Conservation (phyloP, 2,329 filamentous ascomycete species). For the Penicillium oxalicum region DNA sequence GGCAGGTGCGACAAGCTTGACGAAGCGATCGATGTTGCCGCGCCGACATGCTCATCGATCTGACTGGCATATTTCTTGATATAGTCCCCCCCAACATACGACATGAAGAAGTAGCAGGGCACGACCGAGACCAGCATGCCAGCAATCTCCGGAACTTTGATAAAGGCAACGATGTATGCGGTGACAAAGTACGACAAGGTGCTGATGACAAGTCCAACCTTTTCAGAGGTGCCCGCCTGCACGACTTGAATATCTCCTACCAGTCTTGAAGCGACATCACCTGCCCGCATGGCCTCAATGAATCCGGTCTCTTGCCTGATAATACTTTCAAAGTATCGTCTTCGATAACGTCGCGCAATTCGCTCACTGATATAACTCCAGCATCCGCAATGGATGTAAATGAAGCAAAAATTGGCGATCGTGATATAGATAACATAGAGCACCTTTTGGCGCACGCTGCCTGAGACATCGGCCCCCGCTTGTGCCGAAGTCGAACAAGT, state of each 20-base stretch:
- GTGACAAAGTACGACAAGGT: slow-evolving; percentile 61
- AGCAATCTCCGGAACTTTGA: slow-evolving; percentile 56
- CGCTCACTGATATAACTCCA: slow-evolving; percentile 61
- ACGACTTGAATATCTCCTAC: slow-evolving; percentile 61
- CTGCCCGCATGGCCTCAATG: slow-evolving; percentile 57
- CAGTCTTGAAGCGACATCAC: slow-evolving; percentile 57
- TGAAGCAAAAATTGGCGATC: slow-evolving; percentile 56
- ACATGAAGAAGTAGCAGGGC: slow-evolving; percentile 57
- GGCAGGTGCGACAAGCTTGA: slow-evolving; percentile 55
- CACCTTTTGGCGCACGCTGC: slow-evolving; percentile 44
- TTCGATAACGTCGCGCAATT: slow-evolving; percentile 56
- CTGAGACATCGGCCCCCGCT: slow-evolving; percentile 8
- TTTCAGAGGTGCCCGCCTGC: slow-evolving; percentile 63
- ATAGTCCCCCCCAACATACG: slow-evolving; percentile 50
- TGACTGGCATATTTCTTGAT: slow-evolving; percentile 44
- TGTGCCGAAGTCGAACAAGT: slow-evolving; percentile 19
- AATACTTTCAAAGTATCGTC: slow-evolving; percentile 53
- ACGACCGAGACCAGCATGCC: slow-evolving; percentile 59
- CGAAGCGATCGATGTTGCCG: slow-evolving; percentile 57
- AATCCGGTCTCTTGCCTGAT: slow-evolving; percentile 58
- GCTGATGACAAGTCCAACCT: slow-evolving; percentile 60
- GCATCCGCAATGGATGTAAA: slow-evolving; percentile 59
- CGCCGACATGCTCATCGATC: slow-evolving; percentile 49
- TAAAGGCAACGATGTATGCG: slow-evolving; percentile 61
- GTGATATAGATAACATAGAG: slow-evolving; percentile 58